phyloP scores from a whole-genome alignment of 2,329 filamentous ascomycete genomes.

The Colletotrichum lupini region DNA sequence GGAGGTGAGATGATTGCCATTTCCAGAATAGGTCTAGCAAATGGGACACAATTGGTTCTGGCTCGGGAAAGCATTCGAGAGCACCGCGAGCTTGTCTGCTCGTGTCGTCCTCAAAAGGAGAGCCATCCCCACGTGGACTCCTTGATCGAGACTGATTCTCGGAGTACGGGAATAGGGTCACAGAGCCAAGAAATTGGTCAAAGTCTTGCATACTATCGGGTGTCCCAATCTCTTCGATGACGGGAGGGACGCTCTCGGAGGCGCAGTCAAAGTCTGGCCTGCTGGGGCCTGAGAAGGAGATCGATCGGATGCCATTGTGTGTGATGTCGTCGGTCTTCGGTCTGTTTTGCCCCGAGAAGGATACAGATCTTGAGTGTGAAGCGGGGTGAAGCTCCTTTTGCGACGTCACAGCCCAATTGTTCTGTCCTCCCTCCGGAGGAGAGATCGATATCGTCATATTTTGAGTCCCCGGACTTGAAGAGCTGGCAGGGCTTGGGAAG shows the following conservation, averaged over 20 bases:
- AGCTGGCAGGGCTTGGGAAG: constrained; percentile 17
- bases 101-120: neutral
- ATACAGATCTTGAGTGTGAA: constrained; percentile 7
- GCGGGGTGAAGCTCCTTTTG: neutral
- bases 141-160: neutral
- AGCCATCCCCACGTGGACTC: neutral
- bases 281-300: constrained; percentile 13
- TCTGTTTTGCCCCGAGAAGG: constrained; percentile 11
- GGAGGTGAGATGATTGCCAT: constrained; percentile 19
- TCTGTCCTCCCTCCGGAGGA: neutral
- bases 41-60: constrained; percentile 29
- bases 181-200: constrained; percentile 5
- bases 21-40: constrained; percentile 29
- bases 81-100: neutral
- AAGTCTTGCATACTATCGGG: neutral
- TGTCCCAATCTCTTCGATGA: neutral
- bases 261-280: neutral
- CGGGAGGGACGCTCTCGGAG: neutral
- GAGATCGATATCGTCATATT: neutral
- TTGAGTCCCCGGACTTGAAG: neutral
- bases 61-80: constrained; percentile 14
- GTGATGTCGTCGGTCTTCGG: neutral
- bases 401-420: neutral
- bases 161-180: constrained; percentile 19
- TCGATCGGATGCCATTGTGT: neutral